Evolutionary conservation across 2,329 filamentous ascomycete species (phyloP).

Genomic region (Thielaviopsis punctulata): DNA sequence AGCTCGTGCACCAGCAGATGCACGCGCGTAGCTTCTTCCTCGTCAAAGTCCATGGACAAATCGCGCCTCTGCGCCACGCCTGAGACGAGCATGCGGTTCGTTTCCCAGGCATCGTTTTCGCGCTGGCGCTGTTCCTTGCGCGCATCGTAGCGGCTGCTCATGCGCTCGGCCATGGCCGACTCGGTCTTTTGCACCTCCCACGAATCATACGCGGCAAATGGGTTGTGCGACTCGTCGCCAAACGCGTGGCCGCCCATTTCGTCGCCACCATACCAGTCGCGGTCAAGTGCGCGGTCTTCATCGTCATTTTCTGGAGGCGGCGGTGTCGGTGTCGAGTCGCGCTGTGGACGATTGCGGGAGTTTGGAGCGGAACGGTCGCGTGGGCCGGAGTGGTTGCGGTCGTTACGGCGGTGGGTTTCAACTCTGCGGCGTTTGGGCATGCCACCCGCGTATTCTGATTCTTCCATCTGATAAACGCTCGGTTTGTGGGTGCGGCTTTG

Average conservation of each 20-base stretch:
- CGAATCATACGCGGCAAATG: constrained; percentile 61
- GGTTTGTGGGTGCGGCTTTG: too few relatives aligned
- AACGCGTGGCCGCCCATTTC: constrained; percentile 68
- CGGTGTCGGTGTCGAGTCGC: constrained; percentile 28
- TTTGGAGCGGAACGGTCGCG: neutral
- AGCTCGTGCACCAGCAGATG: constrained; percentile 89
- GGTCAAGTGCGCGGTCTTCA: constrained; percentile 60
- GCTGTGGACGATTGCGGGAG: constrained; percentile 13
- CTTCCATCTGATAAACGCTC: constrained; percentile 8
- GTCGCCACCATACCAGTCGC: constrained; percentile 85
- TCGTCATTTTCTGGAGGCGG: constrained; percentile 31
- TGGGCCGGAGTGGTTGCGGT: constrained; percentile 19
- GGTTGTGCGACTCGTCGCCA: constrained; percentile 84
- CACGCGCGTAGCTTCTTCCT: constrained; percentile 75
- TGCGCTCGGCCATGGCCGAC: constrained; percentile 60
- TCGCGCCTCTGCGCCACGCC: constrained; percentile 84
- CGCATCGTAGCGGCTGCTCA: constrained; percentile 50
- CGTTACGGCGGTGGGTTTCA: constrained; percentile 18
- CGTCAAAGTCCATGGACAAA: constrained; percentile 68
- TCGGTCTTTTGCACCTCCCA: constrained; percentile 67
- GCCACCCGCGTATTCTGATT: constrained; percentile 20
- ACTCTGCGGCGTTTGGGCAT: constrained; percentile 24
- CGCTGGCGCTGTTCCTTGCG: constrained; percentile 72
- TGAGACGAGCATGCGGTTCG: constrained; percentile 93
- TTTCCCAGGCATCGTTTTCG: constrained; percentile 96